Base-by-base conservation (phyloP, 1,284 basidiomycete genomes). In the Ceratobasidium sp. region DNA sequence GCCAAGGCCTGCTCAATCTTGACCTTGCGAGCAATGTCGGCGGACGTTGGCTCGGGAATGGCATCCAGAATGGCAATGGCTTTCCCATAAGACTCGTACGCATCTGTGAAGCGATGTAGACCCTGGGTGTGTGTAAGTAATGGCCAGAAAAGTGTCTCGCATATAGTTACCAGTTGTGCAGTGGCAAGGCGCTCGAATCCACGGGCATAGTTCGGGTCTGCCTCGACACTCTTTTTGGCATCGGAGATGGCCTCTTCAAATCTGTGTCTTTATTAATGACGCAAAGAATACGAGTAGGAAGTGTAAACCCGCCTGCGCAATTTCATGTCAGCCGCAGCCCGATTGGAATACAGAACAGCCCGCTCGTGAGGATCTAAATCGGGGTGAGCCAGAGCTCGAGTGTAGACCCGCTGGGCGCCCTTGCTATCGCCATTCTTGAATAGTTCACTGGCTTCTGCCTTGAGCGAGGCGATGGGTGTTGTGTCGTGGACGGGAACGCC, bases 11-110 rank as follows among this genome's bases (percentile, higher is more conserved):
- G 69, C n/a, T 71, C 69, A 34, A 71, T 71, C 69, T 71, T 71
- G 54, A 71, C 69, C 34, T 71, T 71, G 56, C 69, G 69, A 17
- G 69, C 69, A 40, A 71, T 71, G 46, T 71, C 69, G 9, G 69
- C 69, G 22, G 69, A 71, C 13, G 54, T 71, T 43, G 69, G 69
- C 8, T 71, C 56, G 25, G 54, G 25, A 32, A 71, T 71, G 11
- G 52, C 69, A 25, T 77, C 71, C 32, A 77, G 54, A 32, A 77
- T 34, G 6, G 59, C n/a, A 49, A 77, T 49, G 32, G 76, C 76
- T 29, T 74, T 64, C 29, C 62, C 76, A 40, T 77, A 77, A 5
- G 76, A 71, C n/a, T 77, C 76, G 70, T 70, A 77, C 8, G 76
- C 57, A 22, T 61, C 64, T 29, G 40, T 52, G 40, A 61, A 77